Evolutionary conservation across 371 early-diverging fungal genomes (phyloP).

Genomic region (Mortierella sp.): DNA sequence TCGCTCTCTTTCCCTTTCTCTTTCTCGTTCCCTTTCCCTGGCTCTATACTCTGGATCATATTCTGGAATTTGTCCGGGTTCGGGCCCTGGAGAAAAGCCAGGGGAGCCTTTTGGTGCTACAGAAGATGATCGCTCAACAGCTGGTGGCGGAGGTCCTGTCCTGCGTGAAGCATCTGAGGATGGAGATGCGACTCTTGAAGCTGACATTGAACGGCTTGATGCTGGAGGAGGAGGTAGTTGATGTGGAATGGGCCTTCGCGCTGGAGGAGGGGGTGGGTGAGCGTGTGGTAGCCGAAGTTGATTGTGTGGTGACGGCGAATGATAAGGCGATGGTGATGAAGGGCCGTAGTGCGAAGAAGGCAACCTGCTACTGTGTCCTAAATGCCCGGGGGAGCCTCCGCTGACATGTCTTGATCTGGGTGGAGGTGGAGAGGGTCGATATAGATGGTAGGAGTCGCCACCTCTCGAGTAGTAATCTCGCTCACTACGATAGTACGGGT

Average conservation of each 20-base stretch:
- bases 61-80: slow-evolving; percentile 51
- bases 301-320: slow-evolving; percentile 51
- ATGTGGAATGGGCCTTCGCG: slow-evolving; percentile 39
- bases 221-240: slow-evolving; percentile 44
- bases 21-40: slow-evolving; percentile 9
- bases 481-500: slow-evolving; percentile 42
- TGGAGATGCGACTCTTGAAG: slow-evolving; percentile 22
- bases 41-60: slow-evolving; percentile 36
- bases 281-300: slow-evolving; percentile 51
- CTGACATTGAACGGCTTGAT: neutral
- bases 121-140: slow-evolving; percentile 8
- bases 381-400: slow-evolving; percentile 39
- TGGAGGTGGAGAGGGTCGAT: slow-evolving; percentile 49
- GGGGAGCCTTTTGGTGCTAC: slow-evolving; percentile 4
- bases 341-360: slow-evolving; percentile 37
- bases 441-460: slow-evolving; percentile 40
- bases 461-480: slow-evolving; percentile 46
- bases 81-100: slow-evolving; percentile 32
- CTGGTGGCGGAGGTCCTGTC: slow-evolving; percentile 5
- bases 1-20: slow-evolving; percentile 16
- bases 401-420: slow-evolving; percentile 50
- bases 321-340: slow-evolving; percentile 38
- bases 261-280: slow-evolving; percentile 52
- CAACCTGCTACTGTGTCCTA: slow-evolving; percentile 22
- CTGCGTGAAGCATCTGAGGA: slow-evolving; percentile 13